These are phyloP conservation scores for Magnolia sinica DNA, from an alignment of 164 flowering plant species.

Conservation along the genomic window DNA sequence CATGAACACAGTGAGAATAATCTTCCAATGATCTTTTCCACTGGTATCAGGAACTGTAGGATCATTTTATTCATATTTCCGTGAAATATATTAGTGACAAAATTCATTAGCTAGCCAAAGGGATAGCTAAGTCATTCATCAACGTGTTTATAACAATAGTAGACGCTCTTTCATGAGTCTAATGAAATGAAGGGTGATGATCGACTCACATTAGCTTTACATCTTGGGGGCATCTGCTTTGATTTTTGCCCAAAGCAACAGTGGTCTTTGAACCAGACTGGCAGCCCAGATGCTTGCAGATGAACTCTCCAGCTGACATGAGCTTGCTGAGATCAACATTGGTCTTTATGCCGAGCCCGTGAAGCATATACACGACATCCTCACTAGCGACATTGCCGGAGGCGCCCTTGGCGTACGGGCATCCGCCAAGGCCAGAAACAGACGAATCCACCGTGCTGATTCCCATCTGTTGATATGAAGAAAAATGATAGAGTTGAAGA, in stretches of 20 bases:
- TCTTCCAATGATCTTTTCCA: neutral
- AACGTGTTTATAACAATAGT: neutral
- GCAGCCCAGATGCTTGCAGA: constrained; percentile 70
- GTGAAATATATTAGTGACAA: neutral
- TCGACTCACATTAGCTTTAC: constrained; percentile 13
- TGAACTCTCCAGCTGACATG: constrained; percentile 78
- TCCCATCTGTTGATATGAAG: constrained; percentile 69
- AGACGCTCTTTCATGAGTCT: no score
- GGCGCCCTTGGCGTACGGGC: constrained; percentile 99
- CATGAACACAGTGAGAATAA: no score
- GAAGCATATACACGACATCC: constrained; percentile 93
- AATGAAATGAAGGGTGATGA: neutral
- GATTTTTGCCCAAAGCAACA: constrained; percentile 54
- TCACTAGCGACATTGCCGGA: constrained; percentile 98
- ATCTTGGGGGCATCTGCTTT: constrained; percentile 67
- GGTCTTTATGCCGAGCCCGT: constrained; percentile 83
- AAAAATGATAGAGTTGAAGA: neutral
- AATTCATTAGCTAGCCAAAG: neutral
- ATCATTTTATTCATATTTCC: neutral
- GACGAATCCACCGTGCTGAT: constrained; percentile 83
- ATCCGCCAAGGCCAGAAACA: constrained; percentile 94
- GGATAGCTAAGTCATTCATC: neutral
- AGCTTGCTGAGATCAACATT: constrained; percentile 82
- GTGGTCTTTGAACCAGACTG: constrained; percentile 85
- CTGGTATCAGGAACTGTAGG: neutral